Evolutionary conservation across 2,329 filamentous ascomycete genomes (phyloP).

Genomic region (Pestalotiopsis sp.): DNA sequence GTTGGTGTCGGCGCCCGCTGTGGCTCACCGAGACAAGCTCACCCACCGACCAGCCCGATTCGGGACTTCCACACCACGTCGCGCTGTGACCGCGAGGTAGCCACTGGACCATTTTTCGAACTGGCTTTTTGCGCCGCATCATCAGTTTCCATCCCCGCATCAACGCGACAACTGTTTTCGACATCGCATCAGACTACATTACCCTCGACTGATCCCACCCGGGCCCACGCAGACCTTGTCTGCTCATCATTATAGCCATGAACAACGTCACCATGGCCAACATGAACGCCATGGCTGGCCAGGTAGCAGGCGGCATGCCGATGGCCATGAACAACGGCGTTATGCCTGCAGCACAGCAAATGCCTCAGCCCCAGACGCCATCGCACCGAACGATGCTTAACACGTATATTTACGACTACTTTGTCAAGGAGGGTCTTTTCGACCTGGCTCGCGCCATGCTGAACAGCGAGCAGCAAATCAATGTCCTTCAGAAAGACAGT

Average conservation of each 20-base stretch:
- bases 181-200: background rate
- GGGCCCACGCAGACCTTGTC: slow-evolving; percentile 38
- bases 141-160: slow-evolving; percentile 6
- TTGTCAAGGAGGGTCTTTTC: slow-evolving; percentile 82
- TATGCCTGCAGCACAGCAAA: slow-evolving; percentile 26
- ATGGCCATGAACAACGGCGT: slow-evolving; percentile 66
- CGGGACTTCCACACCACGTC: slow-evolving; percentile 12
- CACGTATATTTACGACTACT: slow-evolving; percentile 91
- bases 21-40: slow-evolving; percentile 12
- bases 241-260: slow-evolving; percentile 47
- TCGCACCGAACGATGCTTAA: slow-evolving; percentile 65
- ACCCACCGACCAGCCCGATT: slow-evolving; percentile 7
- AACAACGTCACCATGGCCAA: slow-evolving; percentile 70
- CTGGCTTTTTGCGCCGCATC: slow-evolving; percentile 11
- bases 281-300: slow-evolving; percentile 70
- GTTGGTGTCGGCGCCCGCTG: slow-evolving; percentile 12
- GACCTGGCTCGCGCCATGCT: slow-evolving; percentile 80
- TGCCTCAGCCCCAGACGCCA: slow-evolving; percentile 21
- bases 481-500: slow-evolving; percentile 65
- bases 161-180: slow-evolving; percentile 1
- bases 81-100: background rate
- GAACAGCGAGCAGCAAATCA: slow-evolving; percentile 67
- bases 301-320: slow-evolving; percentile 63
- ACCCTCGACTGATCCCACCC: slow-evolving; percentile 5
- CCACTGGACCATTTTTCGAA: slow-evolving; percentile 1